These are phyloP conservation scores for Alternaria arborescens DNA, from an alignment of 2,329 filamentous ascomycete genomes.

Conservation along the genomic window DNA sequence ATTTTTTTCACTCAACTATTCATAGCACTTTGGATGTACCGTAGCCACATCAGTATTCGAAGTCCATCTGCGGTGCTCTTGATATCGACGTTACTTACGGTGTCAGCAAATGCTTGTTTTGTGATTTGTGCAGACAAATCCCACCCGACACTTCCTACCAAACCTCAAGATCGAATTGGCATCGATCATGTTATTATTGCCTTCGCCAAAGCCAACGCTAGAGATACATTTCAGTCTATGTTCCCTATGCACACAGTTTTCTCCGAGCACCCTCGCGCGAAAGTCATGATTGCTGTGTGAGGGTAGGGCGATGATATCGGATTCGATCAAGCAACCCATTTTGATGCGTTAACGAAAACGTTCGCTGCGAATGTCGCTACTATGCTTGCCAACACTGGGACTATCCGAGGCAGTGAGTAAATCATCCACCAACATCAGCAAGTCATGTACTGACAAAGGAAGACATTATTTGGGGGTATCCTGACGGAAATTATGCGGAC, in stretches of 20 bases:
- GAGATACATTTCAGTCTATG: conserved; percentile 61
- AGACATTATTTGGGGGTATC: conserved; percentile 73
- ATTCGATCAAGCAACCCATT: conserved; percentile 66
- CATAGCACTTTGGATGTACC: no score
- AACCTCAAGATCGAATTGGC: conserved; percentile 37
- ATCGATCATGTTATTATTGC: conserved; percentile 49
- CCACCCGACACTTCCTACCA: conserved; percentile 43
- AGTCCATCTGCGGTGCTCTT: no score
- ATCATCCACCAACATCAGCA: neutral
- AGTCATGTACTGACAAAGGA: neutral
- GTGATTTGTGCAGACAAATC: conserved; percentile 47
- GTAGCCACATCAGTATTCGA: no score
- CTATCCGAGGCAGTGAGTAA: conserved; percentile 66
- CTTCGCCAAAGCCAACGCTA: conserved; percentile 53
- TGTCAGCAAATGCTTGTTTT: conserved; percentile 36
- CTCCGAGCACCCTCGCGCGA: conserved; percentile 64
- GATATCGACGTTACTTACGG: conserved; percentile 19
- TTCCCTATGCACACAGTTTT: conserved; percentile 61
- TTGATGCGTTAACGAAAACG: conserved; percentile 51
- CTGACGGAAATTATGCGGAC: conserved; percentile 72
- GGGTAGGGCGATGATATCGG: conserved; percentile 76
- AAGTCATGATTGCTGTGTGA: conserved; percentile 75
- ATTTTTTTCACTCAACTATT: no score
- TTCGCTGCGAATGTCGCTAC: conserved; percentile 71
- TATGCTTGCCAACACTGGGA: conserved; percentile 69